phyloP scores from a whole-genome alignment of 176 grass and related monocot species.

The Alopecurus myosuroides region DNA sequence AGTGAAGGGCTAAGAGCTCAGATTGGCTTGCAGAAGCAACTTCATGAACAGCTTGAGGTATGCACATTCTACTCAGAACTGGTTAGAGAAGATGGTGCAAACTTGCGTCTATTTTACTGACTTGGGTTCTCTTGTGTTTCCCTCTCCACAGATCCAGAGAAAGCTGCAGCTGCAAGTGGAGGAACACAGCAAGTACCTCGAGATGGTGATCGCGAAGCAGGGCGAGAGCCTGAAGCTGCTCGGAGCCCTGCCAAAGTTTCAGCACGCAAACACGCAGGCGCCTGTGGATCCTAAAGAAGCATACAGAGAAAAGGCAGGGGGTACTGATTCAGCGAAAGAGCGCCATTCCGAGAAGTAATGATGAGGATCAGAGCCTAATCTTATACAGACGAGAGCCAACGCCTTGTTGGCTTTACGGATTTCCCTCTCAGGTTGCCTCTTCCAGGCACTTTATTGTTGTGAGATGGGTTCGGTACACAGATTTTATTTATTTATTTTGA shows the following conservation, averaged over 20 bases:
- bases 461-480: background rate
- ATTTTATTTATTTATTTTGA: background rate
- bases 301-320: background rate
- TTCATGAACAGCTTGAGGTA: conserved; percentile 73
- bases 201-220: conserved; percentile 66
- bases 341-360: background rate
- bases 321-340: background rate
- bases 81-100: background rate
- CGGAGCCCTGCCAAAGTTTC: conserved; percentile 13
- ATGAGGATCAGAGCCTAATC: background rate
- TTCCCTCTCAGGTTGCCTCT: background rate
- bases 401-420: background rate
- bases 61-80: background rate
- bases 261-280: background rate
- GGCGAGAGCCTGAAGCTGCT: conserved; percentile 47
- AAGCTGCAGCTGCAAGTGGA: conserved; percentile 81
- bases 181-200: conserved; percentile 72
- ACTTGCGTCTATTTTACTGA: background rate
- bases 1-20: conserved; percentile 41
- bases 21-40: conserved; percentile 61
- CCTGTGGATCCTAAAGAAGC: background rate
- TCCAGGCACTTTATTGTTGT: background rate
- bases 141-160: conserved; percentile 53
- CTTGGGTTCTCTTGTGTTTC: background rate
- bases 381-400: too few relatives aligned